Evolutionary conservation across 108 stramenopile genomes (phyloP).

Genomic region (Stephanodiscus triporus): DNA sequence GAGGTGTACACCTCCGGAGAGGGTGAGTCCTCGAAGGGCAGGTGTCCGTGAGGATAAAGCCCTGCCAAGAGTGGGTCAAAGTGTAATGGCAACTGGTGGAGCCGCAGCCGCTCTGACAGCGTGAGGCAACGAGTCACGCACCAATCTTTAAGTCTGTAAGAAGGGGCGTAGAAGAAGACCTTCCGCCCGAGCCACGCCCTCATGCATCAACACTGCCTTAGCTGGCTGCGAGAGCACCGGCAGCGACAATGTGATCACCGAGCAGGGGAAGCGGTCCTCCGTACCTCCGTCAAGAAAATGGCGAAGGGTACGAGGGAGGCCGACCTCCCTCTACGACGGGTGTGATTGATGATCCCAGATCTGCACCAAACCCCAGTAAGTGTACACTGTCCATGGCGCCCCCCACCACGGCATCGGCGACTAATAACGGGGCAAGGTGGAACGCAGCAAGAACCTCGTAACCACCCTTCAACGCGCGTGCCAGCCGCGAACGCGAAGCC

Average conservation of each 20-base stretch:
- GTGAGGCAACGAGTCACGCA: not conserved
- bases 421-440: too few relatives aligned
- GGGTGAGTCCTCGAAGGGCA: not conserved
- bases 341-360: too few relatives aligned
- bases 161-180: not conserved
- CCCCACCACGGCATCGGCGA: too few relatives aligned
- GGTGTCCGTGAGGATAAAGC: not conserved
- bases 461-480: too few relatives aligned
- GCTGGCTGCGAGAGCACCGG: not conserved
- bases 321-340: too few relatives aligned
- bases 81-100: not conserved
- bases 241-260: not conserved
- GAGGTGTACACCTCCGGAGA: not conserved
- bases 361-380: too few relatives aligned
- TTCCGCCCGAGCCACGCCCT: not conserved
- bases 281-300: too few relatives aligned
- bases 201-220: not conserved
- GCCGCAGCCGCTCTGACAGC: not conserved
- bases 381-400: too few relatives aligned
- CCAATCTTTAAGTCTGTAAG: not conserved
- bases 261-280: too few relatives aligned
- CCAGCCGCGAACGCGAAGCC: too few relatives aligned
- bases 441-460: too few relatives aligned
- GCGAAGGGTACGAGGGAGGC: too few relatives aligned
- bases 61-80: not conserved